A percentile compares a stretch with the other conserved stretches of the same genome.
These are phyloP conservation scores for Gynandropsis gynandra DNA, from an alignment of 345 rosid genomes.

Conservation along the genomic window DNA sequence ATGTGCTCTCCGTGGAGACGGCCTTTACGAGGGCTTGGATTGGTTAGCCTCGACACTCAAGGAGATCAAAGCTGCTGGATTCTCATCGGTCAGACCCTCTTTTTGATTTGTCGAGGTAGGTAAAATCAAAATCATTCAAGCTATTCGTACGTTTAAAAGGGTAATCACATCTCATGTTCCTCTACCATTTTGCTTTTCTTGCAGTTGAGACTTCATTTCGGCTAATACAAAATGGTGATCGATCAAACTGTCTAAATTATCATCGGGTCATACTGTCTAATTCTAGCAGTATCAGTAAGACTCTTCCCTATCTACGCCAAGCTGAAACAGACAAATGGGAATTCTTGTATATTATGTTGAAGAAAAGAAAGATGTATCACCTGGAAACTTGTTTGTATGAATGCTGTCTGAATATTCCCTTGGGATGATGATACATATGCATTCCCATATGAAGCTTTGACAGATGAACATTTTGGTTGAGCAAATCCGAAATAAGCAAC, in stretches of 20 bases:
- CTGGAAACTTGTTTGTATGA: neutral
- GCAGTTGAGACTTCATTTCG: slow-evolving; percentile 10
- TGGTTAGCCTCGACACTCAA: slow-evolving; percentile 80
- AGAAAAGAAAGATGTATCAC: too few relatives aligned
- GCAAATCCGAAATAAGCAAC: too few relatives aligned
- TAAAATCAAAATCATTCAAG: neutral
- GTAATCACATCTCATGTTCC: slow-evolving; percentile 17
- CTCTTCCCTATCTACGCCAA: slow-evolving; percentile 13
- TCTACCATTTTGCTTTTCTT: neutral
- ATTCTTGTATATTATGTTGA: slow-evolving; percentile 11
- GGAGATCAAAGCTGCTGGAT: slow-evolving; percentile 89
- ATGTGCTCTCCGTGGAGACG: slow-evolving; percentile 92
- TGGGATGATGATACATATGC: too few relatives aligned
- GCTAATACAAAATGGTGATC: slow-evolving; percentile 8
- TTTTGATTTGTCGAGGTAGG: slow-evolving; percentile 43
- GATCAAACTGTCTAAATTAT: slow-evolving; percentile 13
- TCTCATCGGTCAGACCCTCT: slow-evolving; percentile 69
- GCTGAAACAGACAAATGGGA: too few relatives aligned
- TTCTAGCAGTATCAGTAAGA: slow-evolving; percentile 9
- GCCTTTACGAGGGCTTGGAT: slow-evolving; percentile 95
- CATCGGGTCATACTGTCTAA: neutral
- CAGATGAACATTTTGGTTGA: too few relatives aligned
- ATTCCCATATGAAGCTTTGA: too few relatives aligned
- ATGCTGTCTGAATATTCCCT: too few relatives aligned
- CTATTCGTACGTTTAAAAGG: slow-evolving; percentile 1